Evolutionary conservation across 441 rosid species (phyloP).

Genomic region (Macaranga tanarius): DNA sequence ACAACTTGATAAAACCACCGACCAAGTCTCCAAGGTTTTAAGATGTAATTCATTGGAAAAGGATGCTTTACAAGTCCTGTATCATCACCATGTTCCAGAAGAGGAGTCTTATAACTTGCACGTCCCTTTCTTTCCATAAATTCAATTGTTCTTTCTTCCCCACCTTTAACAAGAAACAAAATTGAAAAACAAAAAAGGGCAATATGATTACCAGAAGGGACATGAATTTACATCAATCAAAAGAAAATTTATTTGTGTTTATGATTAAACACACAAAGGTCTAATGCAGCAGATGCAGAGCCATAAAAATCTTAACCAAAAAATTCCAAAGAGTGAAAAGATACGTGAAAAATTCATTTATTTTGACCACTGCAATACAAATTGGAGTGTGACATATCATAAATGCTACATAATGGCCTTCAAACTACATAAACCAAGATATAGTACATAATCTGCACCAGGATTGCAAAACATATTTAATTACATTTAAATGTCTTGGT

Average conservation of each 20-base stretch:
- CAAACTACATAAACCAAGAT: background rate
- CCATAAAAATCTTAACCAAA: background rate
- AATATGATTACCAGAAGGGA: slow-evolving; percentile 17
- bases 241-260: background rate
- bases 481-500: background rate
- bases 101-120: slow-evolving; percentile 55
- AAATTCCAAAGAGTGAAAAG: background rate
- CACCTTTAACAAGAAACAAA: slow-evolving; percentile 52
- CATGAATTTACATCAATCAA: background rate
- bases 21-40: slow-evolving; percentile 96
- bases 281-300: background rate
- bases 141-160: slow-evolving; percentile 87
- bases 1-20: slow-evolving; percentile 93
- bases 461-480: background rate
- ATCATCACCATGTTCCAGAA: slow-evolving; percentile 62
- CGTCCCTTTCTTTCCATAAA: slow-evolving; percentile 95
- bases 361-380: background rate
- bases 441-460: background rate
- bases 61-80: slow-evolving; percentile 75
- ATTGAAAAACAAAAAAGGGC: slow-evolving; percentile 11
- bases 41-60: slow-evolving; percentile 82
- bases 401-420: background rate
- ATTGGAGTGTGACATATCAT: background rate
- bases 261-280: background rate
- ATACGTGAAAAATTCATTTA: background rate